Percentiles rank a stretch among this genome's conserved stretches.
These are phyloP conservation scores for Saturnispora serradocipensis DNA, from an alignment of 805 yeast genomes.

Conservation along the genomic window DNA sequence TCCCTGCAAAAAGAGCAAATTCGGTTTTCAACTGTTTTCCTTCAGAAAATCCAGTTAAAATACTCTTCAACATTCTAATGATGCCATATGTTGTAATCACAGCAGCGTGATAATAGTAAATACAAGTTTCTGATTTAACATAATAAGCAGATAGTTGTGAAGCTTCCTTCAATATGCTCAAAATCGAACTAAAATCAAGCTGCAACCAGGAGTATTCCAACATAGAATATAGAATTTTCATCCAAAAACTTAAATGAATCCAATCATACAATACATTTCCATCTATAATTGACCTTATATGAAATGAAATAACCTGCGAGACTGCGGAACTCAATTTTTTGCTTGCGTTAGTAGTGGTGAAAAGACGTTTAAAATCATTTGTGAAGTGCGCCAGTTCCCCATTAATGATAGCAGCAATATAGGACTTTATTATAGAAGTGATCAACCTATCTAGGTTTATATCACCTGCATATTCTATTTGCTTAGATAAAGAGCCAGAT, in stretches of 20 bases:
- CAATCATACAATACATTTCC: conserved; percentile 14
- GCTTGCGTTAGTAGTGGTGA: background rate
- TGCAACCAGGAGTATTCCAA: conserved; percentile 8
- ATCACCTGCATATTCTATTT: conserved; percentile 17
- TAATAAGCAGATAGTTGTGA: conserved; percentile 8
- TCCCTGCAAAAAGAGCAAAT: conserved; percentile 9
- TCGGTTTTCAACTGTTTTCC: conserved; percentile 5
- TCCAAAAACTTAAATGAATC: conserved; percentile 23
- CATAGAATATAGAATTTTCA: conserved; percentile 9
- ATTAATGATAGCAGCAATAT: conserved; percentile 1
- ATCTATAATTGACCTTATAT: conserved; percentile 9
- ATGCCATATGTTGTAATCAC: conserved; percentile 16
- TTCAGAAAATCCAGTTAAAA: conserved; percentile 20
- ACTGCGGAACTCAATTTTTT: conserved; percentile 4
- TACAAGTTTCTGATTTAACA: background rate
- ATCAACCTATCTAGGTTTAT: conserved; percentile 10
- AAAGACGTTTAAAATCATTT: background rate
- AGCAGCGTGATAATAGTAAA: conserved; percentile 8
- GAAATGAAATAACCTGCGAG: conserved; percentile 14
- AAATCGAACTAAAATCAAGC: conserved; percentile 16
- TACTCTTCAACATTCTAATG: conserved; percentile 10
- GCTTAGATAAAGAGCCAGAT: conserved; percentile 16
- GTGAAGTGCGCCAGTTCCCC: background rate
- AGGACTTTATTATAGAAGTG: conserved; percentile 1
- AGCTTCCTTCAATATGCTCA: conserved; percentile 13